These are phyloP conservation scores for Aspergillus saccharolyticus DNA, from an alignment of 495 filamentous ascomycete genomes.

Conservation along the genomic window DNA sequence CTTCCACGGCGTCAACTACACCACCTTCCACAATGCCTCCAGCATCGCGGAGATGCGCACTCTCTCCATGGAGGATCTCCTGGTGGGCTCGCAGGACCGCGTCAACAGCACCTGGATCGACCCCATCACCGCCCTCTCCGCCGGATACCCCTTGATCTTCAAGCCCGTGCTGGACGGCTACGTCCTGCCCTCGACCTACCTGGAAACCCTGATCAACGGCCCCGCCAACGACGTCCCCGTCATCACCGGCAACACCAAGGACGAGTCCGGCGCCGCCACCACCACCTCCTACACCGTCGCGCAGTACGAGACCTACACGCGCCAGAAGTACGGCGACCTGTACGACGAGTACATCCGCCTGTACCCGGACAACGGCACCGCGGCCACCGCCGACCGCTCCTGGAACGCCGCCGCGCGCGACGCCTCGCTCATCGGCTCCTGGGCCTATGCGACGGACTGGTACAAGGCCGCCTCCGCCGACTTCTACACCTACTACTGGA, in stretches of 20 bases:
- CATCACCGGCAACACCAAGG: conserved; percentile 29
- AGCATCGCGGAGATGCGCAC: conserved; percentile 25
- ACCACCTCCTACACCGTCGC: conserved; percentile 20
- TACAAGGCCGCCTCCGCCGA: conserved; percentile 20
- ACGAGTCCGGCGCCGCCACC: conserved; percentile 25
- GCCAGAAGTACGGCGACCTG: conserved; percentile 24
- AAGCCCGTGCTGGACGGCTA: conserved; percentile 28
- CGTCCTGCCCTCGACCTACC: conserved; percentile 24
- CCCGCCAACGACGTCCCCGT: conserved; percentile 36
- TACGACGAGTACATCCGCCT: conserved; percentile 20
- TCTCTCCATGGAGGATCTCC: conserved; percentile 22
- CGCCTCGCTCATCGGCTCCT: conserved; percentile 19
- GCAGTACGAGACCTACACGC: conserved; percentile 22
- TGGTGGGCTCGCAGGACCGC: conserved; percentile 20
- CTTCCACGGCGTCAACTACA: conserved; percentile 21
- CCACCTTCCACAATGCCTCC: conserved; percentile 21
- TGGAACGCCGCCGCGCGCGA: conserved; percentile 29
- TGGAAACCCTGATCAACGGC: conserved; percentile 22
- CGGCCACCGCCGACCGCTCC: conserved; percentile 17
- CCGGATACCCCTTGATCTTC: conserved; percentile 25
- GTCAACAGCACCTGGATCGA: conserved; percentile 22
- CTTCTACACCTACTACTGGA: conserved; percentile 34
- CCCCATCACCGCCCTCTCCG: conserved; percentile 25
- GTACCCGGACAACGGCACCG: conserved; percentile 20
- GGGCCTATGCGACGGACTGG: conserved; percentile 26